Base-by-base conservation (phyloP, 306 rosid genomes). In the Sicyos edulis region DNA sequence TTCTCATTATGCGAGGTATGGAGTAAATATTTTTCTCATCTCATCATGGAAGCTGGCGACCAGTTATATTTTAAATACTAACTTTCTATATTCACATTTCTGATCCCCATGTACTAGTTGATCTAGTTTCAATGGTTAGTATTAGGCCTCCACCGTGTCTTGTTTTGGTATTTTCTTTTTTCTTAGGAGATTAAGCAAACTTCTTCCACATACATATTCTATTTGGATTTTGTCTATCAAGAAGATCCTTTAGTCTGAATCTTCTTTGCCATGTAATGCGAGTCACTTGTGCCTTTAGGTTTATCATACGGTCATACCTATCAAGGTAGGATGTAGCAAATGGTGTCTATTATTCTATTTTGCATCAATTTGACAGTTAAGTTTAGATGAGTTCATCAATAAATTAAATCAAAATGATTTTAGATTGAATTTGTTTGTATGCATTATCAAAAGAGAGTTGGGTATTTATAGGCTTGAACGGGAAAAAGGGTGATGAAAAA, bases 1-100 rank as follows among this genome's bases (percentile, higher is more conserved):
- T 92, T 75, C 71, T 91, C 57, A 54, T 74, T 70, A 74, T 88
- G 83, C 91, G 86, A 80, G 97, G 97, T 92, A 54, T 29, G 55
- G 17, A 54, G 13, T 71, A 12, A 12, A 10, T 69, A 37, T 50
- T 79, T 60, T 10, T 65, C 49, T 57, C 8, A 40, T 4, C 45
- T 40, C 20, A 22, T 22, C 11, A n/a, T 6, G 51, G 49, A 32
- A 37, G 51, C 70, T 37, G 70, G 51, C 26, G 42, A 24, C 7
- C 16, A 60, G 44, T 19, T 60, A 22, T 3, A 32, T 15, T 62
- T 34, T 16, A 34, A 65, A 9, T 40, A 40, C 45, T 40, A 40
- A 40, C 6, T 40, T 40, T 40, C 45, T 40, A 6, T 4, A 10
- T 10, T 42, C 71, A 19, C 71, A 65, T 16, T 65, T 65, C 8